Base-by-base conservation (phyloP, 768 basidiomycete species). In the Porphyrellus cyaneotinctus region DNA sequence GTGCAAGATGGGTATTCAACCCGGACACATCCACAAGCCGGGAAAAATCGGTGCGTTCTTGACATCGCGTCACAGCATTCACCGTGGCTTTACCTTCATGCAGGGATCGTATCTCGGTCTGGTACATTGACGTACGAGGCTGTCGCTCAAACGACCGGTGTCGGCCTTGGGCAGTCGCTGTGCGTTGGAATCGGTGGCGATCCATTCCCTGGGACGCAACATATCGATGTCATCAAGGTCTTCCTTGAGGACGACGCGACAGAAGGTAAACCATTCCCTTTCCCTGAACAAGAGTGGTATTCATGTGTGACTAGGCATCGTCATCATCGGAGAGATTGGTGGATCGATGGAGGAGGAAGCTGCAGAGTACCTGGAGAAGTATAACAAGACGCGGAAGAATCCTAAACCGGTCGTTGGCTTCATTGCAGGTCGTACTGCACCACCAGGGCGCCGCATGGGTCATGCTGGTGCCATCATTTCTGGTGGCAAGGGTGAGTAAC, bases 311-410 rank as follows among this genome's bases (percentile, higher is more conserved):
- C 13, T 37, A 92, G 91, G 95, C 62, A 95, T 99, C 59, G 95
- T 99, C 57, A 77, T 98, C 57, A 99, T 99, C 62, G 97, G 97
- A 55, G 97, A 99, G 75, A 99, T 99, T 61, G 97, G 97, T 58
- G 97, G 97, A 20, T 88, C 91, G 9, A 97, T 97, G 95, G 97
- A 99, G 74, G 97, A 99, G 71, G 95, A 98, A 58, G 97, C 97
- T 8, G 97, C 97, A 6, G 97, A 94, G 61, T 98, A 95, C 73
- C 77, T 99, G 50, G 88, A 90, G 68, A 79, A 81, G 70, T 87
- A 90, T 77, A 99, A 99, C 79, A 90, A 91, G 74, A 92, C 87
- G 24, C 81, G 89, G 48, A 72, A 72, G 50, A 77, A 85, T 59
- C 91, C 91, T 52, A 99, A 99, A 73, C 97, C 97, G 44, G 93